Base-by-base conservation (phyloP, 2,329 filamentous ascomycete genomes). In the Colletotrichum gloeosporioides region DNA sequence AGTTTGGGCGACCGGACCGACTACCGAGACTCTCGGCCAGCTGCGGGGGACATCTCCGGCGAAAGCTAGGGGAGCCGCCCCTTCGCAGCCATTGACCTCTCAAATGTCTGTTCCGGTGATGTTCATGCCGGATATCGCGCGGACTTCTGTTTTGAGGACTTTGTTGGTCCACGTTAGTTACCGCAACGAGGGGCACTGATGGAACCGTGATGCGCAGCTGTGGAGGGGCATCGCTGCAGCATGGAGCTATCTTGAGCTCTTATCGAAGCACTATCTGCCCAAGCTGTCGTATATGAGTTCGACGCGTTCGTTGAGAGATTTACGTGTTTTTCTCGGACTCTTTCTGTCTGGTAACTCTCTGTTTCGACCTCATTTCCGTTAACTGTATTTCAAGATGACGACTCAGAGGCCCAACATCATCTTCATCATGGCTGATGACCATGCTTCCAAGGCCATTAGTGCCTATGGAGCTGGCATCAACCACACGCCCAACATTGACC, bases 341-440 rank as follows among this genome's bases (percentile, higher is more conserved):
- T 64, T 10, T n/a, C 8, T 25, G n/a, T 36, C 18, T 18, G 13
- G 32, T 8, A 36, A 49, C 0, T 25, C 13, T n/a, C 8, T 13
- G 2, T 18, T 16, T 13, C 62, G 6, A 44, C 4, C 29, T 18
- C 15, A 25, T 15, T 39, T 6, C 3, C n/a, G 13, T 12, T 36
- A 6, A 15, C 15, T 18, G 4, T 22, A 4, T 3, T 4, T 18
- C 36, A 70, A 25, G 9, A 74, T 76, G 74, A 53, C 74, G 34
- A 16, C 16, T 1, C 25, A 61, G 8, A 69, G 78, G 49, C 81
- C 82, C 55, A 87, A 87, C 75, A 71, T 75, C 67, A 36, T 90
- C 71, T 90, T 90, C 81, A 89, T 90, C 80, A 89, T 90, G 87
- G 89, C 88, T 1, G 88, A 90, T 80, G 89, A 90, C 81, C 88